Conservation (phyloP, 768 basidiomycete genomes). For the Lactarius tabidus region DNA sequence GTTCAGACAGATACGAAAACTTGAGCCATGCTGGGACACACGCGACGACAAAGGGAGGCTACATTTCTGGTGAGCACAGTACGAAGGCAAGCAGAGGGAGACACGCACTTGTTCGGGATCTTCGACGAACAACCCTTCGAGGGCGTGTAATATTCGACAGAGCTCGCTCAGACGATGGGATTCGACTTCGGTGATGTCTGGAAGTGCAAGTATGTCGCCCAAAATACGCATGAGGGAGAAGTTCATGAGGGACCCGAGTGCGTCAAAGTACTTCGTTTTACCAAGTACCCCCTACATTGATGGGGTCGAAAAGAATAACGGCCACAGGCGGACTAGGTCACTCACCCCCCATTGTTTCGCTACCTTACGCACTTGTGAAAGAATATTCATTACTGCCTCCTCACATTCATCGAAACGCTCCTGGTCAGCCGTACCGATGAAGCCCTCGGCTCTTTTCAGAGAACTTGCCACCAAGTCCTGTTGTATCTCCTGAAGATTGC, state of each 20-base stretch:
- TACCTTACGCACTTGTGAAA: constrained; percentile 59
- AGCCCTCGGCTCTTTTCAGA: constrained; percentile 56
- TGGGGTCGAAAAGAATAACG: neutral
- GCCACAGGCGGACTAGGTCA: neutral
- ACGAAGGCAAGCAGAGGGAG: neutral
- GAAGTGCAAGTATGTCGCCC: constrained; percentile 65
- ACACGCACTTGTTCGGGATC: constrained; percentile 52
- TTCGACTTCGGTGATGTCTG: constrained; percentile 86
- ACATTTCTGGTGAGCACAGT: constrained; percentile 13
- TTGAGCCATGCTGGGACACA: constrained; percentile 95
- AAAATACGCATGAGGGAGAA: constrained; percentile 63
- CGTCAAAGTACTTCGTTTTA: constrained; percentile 67
- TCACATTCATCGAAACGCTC: constrained; percentile 76
- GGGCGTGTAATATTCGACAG: constrained; percentile 68
- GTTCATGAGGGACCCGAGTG: constrained; percentile 68
- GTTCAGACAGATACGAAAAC: constrained; percentile 89
- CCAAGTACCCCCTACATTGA: constrained; percentile 54
- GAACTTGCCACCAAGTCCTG: constrained; percentile 43
- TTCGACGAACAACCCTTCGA: constrained; percentile 79
- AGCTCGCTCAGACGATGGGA: constrained; percentile 81
- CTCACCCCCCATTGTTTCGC: constrained; percentile 72
- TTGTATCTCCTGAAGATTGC: constrained; percentile 44
- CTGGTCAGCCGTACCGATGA: constrained; percentile 65
- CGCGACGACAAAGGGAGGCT: constrained; percentile 73
- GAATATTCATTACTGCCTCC: constrained; percentile 54